Evolutionary conservation across 106 monocot genomes (phyloP), one percentile per base, ranked within the genome.

Genomic region (Platanthera zijinensis): DNA sequence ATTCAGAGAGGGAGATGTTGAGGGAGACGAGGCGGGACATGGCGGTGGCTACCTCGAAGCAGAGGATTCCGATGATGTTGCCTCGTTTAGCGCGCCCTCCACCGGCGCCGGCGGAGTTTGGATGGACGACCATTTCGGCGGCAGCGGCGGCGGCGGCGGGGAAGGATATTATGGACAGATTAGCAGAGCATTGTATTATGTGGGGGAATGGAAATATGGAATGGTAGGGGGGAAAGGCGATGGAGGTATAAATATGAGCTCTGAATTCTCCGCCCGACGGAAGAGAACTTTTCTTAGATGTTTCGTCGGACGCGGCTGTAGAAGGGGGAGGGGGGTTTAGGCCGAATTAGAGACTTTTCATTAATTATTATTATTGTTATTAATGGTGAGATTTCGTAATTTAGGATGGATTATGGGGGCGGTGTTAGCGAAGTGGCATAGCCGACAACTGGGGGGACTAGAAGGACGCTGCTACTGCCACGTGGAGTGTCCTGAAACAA

Each of bases 21-120:
- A 93, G 87, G 17, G 83, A 81, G 71, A 96, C 74, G 48, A 93
- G 88, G 12, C 81, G 74, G 0, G 91, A 87, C 93, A 93, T 91
- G 17, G 17, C 25, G 8, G 48, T 18, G 17, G 70, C 70, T 2
- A 47, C 7, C 25, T 70, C 70, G 17, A 70, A 70, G 17, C 47
- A 45, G 48, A 70, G 46, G n/a, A 70, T 70, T 70, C 48, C 70
- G 17, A 70, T 70, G 15, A 17, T 48, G 5, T 17, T 48, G 1
- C 7, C 4, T 70, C 48, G n/a, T n/a, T 48, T 45, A 3, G 12
- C 15, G 48, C 17, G 46, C 9, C 5, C 32, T 1, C 10, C 3
- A 10, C 30, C 32, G 25, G 66, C 2, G 66, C 3, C 12, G 32
- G 8, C 13, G 67, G 67, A 0, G 67, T 10, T 19, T 30, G 1